A percentile compares a stretch with the other conserved stretches of the same genome.
Evolutionary conservation across 202 grass and related monocot genomes (phyloP).

Genomic region (Musa balbisiana): DNA sequence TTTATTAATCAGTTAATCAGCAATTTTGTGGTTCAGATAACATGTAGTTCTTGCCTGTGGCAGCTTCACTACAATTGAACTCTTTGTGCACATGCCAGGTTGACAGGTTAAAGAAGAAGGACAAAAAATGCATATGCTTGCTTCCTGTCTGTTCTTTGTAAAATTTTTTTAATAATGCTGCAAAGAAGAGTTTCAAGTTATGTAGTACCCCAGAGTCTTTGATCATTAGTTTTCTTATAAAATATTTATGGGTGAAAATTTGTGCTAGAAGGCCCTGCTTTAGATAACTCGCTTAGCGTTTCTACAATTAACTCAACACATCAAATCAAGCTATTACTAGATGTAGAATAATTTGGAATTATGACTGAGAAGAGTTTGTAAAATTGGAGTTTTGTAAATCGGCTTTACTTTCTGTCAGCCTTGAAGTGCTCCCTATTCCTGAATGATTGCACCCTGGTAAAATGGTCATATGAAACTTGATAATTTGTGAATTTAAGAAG

Average conservation of each 20-base stretch:
- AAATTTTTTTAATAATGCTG: too few species aligned
- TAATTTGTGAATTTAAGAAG: not conserved
- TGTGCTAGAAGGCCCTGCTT: too few species aligned
- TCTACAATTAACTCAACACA: too few species aligned
- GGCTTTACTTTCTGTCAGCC: not conserved
- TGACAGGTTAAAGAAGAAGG: not conserved
- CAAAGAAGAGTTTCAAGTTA: too few species aligned
- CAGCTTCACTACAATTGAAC: not conserved
- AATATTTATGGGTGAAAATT: too few species aligned
- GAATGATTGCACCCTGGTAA: too few species aligned
- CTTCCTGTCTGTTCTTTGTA: not conserved
- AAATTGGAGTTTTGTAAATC: not conserved
- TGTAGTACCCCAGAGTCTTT: too few species aligned
- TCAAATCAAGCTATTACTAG: too few species aligned
- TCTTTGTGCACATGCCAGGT: not conserved
- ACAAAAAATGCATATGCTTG: not conserved
- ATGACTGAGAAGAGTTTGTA: not conserved
- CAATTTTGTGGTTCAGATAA: not conserved
- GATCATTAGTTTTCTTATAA: too few species aligned
- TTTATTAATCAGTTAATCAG: not conserved
- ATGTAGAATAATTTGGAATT: not conserved
- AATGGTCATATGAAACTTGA: not conserved
- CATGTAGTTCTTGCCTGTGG: not conserved
- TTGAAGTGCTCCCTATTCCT: not conserved
- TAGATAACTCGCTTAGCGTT: too few species aligned